Base-by-base conservation (phyloP, 2,329 filamentous ascomycete genomes). In the Ophiostoma piceae region DNA sequence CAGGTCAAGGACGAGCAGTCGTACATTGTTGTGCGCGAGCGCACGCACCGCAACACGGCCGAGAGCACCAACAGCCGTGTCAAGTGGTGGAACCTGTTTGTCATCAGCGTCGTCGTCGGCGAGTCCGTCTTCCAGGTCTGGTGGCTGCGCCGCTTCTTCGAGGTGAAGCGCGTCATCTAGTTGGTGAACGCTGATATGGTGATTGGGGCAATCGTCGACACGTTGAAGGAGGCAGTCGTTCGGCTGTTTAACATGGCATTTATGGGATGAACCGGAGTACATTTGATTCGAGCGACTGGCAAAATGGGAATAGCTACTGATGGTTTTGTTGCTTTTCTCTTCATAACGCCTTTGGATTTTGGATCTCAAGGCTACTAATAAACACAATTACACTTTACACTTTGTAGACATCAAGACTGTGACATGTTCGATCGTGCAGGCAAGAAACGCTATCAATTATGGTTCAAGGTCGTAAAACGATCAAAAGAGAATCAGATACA, bases 31-130 rank as follows among this genome's bases (percentile, higher is more conserved):
- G 83, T 98, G 71, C 91, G 95, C 76, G 95, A 99, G 83, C 88
- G 95, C 77, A 97, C 92, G 75, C 95, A 99, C 85, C 88, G 95
- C 79, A 99, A 99, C 84, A 99, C 95, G 11, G 95, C 95, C 74
- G 95, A 99, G 84, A 97, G 94, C 86, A 99, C 95, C 77, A 99
- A 99, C 81, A 87, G 88, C 75, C 87, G 95, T 74, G 95, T 99
- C 79, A 99, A 99, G 85, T 99, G 95, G 95, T 99, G 95, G 95
- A 97, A 95, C 80, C 87, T 98, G 76, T 98, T 98, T 81, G 94
- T 99, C 81, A 88, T 99, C 74, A 86, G 88, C 70, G 89, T 98
- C 67, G 87, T 99, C 73, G 85, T 96, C 74, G 93, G 91, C 76
- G 92, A 98, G 84, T 95, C 93, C 72, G 84, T 97, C 74, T 99